phyloP scores from a whole-genome alignment of 2,329 filamentous ascomycete species.

The Fusarium tjaetaba region DNA sequence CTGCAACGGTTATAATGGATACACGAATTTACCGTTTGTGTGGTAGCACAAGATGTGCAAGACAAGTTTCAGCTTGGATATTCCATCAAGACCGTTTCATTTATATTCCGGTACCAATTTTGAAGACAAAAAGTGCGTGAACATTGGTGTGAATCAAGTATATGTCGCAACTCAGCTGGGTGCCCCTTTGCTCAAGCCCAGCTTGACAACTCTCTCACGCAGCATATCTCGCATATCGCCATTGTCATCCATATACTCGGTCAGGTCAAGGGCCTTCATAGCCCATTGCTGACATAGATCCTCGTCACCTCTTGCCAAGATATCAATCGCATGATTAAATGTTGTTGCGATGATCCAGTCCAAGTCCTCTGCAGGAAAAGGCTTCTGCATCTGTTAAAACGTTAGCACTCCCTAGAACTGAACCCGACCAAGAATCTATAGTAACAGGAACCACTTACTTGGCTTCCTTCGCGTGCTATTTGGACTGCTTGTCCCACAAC shows the following conservation, averaged over 20 bases:
- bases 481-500: slow-evolving; percentile 71
- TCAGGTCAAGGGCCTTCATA: slow-evolving; percentile 68
- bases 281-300: slow-evolving; percentile 69
- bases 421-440: background rate
- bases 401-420: slow-evolving; percentile 25
- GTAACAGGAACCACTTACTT: slow-evolving; percentile 48
- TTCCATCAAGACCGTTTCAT: background rate
- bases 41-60: slow-evolving; percentile 9
- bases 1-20: slow-evolving; percentile 24
- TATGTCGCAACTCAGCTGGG: background rate
- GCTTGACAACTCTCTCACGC: slow-evolving; percentile 55
- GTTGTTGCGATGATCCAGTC: slow-evolving; percentile 78
- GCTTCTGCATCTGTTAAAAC: slow-evolving; percentile 48
- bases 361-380: slow-evolving; percentile 73
- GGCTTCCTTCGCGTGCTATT: slow-evolving; percentile 61
- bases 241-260: slow-evolving; percentile 66
- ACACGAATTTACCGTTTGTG: slow-evolving; percentile 17
- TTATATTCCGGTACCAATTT: background rate
- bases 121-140: background rate
- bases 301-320: slow-evolving; percentile 66
- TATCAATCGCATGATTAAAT: slow-evolving; percentile 77
- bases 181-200: slow-evolving; percentile 44
- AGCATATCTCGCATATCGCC: slow-evolving; percentile 57
- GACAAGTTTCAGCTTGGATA: background rate
- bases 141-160: background rate